These are phyloP conservation scores for Phytopythium montanum DNA, from an alignment of 352 stramenopile species.

Conservation along the genomic window DNA sequence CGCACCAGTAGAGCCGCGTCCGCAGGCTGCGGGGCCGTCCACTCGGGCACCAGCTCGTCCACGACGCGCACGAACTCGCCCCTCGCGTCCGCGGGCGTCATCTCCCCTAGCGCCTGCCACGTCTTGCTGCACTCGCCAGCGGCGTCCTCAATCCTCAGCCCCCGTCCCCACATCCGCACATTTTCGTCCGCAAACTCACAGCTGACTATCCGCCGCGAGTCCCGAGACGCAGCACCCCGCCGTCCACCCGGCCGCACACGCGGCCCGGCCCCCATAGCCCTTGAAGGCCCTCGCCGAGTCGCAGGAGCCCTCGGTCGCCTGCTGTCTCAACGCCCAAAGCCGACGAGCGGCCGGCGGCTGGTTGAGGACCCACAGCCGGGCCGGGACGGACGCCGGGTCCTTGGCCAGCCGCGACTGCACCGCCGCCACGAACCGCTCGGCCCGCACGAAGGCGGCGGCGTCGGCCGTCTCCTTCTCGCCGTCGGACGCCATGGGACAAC, in stretches of 20 bases:
- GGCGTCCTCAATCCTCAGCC: not conserved
- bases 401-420: conserved; percentile 52
- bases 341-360: conserved; percentile 29
- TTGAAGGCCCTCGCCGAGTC: conserved; percentile 47
- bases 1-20: conserved; percentile 55
- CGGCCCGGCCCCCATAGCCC: conserved; percentile 23
- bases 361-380: conserved; percentile 43
- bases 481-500: not conserved
- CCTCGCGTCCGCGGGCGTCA: conserved; percentile 38
- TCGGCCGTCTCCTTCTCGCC: no score
- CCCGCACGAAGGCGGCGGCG: conserved; percentile 31
- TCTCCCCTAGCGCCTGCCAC: conserved; percentile 60
- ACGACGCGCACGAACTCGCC: conserved; percentile 53
- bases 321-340: conserved; percentile 56
- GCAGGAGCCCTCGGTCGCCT: conserved; percentile 55
- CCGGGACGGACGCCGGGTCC: conserved; percentile 42
- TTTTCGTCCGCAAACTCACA: no score
- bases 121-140: conserved; percentile 27
- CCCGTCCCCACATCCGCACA: no score
- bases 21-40: conserved; percentile 38
- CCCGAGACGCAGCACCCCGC: conserved; percentile 33
- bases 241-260: conserved; percentile 11
- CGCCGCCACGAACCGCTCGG: conserved; percentile 51
- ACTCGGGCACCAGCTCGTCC: conserved; percentile 48
- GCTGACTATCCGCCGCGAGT: conserved; percentile 41